Conservation (phyloP, 1,139 yeast species). For the Geotrichum histeridarum region DNA sequence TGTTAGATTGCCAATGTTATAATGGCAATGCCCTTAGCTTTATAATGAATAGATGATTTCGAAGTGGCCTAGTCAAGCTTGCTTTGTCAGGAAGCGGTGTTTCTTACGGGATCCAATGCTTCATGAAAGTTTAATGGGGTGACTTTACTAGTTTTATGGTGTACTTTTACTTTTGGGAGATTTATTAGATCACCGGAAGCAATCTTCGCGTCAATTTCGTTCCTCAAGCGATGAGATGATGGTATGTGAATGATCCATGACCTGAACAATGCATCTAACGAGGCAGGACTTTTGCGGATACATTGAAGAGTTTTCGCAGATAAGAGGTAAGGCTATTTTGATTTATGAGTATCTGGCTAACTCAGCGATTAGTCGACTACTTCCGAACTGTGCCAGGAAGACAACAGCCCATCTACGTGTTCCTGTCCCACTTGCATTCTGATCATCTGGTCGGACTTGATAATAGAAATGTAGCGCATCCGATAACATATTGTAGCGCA, state of each 20-base stretch:
- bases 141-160: no score
- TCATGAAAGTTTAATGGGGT: no score
- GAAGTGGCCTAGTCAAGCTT: no score
- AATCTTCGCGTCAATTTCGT: no score
- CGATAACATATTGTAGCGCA: slow-evolving; percentile 46
- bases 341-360: background rate
- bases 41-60: no score
- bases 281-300: slow-evolving; percentile 31
- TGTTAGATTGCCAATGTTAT: no score
- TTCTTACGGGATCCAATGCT: no score
- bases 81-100: no score
- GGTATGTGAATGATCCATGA: background rate
- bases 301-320: slow-evolving; percentile 35
- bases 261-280: background rate
- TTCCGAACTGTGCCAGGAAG: slow-evolving; percentile 31
- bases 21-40: no score
- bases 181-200: no score
- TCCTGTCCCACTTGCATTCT: slow-evolving; percentile 54
- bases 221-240: background rate
- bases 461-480: slow-evolving; percentile 39
- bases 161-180: no score
- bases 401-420: slow-evolving; percentile 32
- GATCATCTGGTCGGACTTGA: slow-evolving; percentile 54
- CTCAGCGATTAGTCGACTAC: slow-evolving; percentile 39
- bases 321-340: slow-evolving; percentile 30